Percentiles rank a stretch among this genome's conserved stretches.
phyloP scores from a whole-genome alignment of 177 flowering plant genomes.

The Tripterygium wilfordii region DNA sequence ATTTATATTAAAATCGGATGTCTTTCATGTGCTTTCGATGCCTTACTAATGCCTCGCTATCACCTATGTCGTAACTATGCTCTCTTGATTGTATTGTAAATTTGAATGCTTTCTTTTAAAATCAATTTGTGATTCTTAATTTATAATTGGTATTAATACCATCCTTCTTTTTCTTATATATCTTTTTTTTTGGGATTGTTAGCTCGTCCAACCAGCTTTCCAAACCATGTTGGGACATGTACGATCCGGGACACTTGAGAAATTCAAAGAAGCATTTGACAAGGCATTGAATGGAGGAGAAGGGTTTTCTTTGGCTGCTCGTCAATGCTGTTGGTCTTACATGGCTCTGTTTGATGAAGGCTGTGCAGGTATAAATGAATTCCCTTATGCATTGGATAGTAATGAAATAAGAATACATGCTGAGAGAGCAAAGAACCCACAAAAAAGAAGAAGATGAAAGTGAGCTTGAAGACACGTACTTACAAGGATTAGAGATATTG shows the following conservation, averaged over 20 bases:
- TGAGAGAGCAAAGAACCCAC: too few species aligned
- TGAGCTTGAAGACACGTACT: too few species aligned
- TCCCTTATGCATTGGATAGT: too few species aligned
- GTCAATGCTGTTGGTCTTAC: conserved; percentile 33
- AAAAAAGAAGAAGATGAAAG: too few species aligned
- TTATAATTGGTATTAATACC: too few species aligned
- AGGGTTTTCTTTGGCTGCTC: conserved; percentile 73
- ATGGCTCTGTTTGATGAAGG: conserved; percentile 68
- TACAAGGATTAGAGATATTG: too few species aligned
- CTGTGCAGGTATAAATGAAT: conserved; percentile 54
- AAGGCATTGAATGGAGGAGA: conserved; percentile 68
- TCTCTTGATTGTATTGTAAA: too few species aligned
- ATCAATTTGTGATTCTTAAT: too few species aligned
- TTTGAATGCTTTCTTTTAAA: too few species aligned
- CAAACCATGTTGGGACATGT: conserved; percentile 74
- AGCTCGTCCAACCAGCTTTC: conserved; percentile 90
- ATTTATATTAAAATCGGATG: too few species aligned
- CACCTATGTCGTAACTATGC: too few species aligned
- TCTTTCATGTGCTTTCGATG: not conserved
- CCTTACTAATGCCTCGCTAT: conserved; percentile 5
- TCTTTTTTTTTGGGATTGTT: conserved; percentile 12
- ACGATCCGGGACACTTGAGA: conserved; percentile 60
- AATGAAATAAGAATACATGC: too few species aligned
- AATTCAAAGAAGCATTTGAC: conserved; percentile 78
- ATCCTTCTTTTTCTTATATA: not conserved